Percentiles rank a stretch among this genome's conserved stretches.
Conservation (phyloP, 2,329 filamentous ascomycete genomes). For the Tympanopsis confertula region DNA sequence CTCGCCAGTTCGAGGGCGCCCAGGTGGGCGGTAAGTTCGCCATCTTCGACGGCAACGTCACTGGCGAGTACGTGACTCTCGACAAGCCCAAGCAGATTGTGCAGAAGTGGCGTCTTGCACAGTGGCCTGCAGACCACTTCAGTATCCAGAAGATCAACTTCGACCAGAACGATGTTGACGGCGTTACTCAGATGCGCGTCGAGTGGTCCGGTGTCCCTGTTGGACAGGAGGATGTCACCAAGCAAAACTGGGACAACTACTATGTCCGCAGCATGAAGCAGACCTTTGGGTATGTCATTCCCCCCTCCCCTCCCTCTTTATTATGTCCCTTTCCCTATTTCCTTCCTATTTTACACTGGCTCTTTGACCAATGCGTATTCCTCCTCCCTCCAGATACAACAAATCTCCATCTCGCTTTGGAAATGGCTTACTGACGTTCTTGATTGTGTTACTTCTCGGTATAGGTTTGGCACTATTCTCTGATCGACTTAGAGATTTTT, state of each 20-base stretch:
- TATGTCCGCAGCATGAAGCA: slow-evolving; percentile 50
- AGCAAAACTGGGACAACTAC: slow-evolving; percentile 58
- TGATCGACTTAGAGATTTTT: not conserved
- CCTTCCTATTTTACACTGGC: not conserved
- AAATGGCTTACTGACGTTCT: not conserved
- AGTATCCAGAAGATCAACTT: slow-evolving; percentile 56
- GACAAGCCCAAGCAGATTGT: slow-evolving; percentile 47
- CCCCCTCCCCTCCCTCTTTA: not conserved
- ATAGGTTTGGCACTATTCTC: slow-evolving; percentile 2
- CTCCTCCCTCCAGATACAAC: too few relatives aligned
- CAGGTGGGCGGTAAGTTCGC: slow-evolving; percentile 48
- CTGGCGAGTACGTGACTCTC: slow-evolving; percentile 49
- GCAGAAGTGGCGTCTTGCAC: slow-evolving; percentile 57
- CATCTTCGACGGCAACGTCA: slow-evolving; percentile 60
- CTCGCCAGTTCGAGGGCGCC: slow-evolving; percentile 50
- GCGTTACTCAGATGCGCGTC: slow-evolving; percentile 55
- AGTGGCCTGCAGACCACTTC: slow-evolving; percentile 56
- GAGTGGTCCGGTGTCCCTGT: slow-evolving; percentile 57
- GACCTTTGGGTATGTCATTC: slow-evolving; percentile 36
- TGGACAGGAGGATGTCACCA: slow-evolving; percentile 58
- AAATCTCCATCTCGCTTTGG: not conserved
- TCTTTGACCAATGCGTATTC: too few relatives aligned
- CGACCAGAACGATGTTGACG: slow-evolving; percentile 47
- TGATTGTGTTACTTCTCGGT: not conserved
- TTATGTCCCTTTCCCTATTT: not conserved